Percentiles rank a stretch among this genome's conserved stretches.
Conservation (phyloP, 306 rosid species). For the Dalbergia cochinchinensis region DNA sequence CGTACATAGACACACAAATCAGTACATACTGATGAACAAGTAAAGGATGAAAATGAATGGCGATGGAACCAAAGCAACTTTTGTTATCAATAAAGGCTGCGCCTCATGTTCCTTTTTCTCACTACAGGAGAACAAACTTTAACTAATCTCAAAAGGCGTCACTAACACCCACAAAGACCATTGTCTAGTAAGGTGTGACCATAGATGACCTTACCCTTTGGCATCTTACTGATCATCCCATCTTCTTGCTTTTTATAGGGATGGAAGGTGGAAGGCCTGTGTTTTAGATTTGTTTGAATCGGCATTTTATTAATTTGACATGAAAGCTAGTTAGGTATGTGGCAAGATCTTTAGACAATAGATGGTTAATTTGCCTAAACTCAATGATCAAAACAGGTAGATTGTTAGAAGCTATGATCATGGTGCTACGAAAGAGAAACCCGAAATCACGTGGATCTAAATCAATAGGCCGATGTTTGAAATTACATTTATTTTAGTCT, state of each 20-base stretch:
- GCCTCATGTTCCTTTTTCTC: conserved; percentile 31
- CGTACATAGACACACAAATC: not conserved
- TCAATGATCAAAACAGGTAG: not conserved
- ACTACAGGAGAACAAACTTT: conserved; percentile 40
- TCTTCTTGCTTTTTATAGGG: not conserved
- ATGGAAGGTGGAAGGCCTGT: not conserved
- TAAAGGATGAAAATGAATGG: conserved; percentile 16
- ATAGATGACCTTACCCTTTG: not conserved
- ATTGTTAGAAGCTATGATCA: not conserved
- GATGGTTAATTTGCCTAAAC: conserved; percentile 7
- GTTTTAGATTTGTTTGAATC: too few species aligned
- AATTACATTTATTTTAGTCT: too few species aligned
- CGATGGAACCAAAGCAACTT: conserved; percentile 32
- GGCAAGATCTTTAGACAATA: conserved; percentile 26
- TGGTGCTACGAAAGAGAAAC: not conserved
- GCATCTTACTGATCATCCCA: not conserved
- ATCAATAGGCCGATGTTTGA: too few species aligned
- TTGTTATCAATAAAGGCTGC: conserved; percentile 52
- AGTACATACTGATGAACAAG: not conserved
- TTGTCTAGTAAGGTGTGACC: conserved; percentile 17
- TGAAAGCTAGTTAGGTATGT: conserved; percentile 5
- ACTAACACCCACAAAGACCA: conserved; percentile 41
- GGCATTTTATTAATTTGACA: conserved; percentile 4
- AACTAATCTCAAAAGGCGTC: conserved; percentile 45
- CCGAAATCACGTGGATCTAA: too few species aligned